A percentile compares a stretch with the other conserved stretches of the same genome.
Evolutionary conservation across 495 filamentous ascomycete species (phyloP).

Genomic region (Neurospora tetrasperma): DNA sequence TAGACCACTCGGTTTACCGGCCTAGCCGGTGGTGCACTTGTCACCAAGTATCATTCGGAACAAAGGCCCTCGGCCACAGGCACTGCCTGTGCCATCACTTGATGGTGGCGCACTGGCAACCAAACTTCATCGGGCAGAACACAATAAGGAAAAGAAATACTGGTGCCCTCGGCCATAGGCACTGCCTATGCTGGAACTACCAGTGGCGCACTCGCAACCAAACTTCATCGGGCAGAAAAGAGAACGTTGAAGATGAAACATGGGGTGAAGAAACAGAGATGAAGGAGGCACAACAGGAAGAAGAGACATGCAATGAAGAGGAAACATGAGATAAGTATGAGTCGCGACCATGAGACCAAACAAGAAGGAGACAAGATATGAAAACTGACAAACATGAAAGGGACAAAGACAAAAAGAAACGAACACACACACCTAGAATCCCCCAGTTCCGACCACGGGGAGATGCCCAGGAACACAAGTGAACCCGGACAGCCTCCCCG

Average conservation of each 20-base stretch:
- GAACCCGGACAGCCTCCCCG: background rate
- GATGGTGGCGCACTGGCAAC: background rate
- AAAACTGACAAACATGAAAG: background rate
- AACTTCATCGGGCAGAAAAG: background rate
- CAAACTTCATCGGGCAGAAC: background rate
- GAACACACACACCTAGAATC: background rate
- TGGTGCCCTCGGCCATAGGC: background rate
- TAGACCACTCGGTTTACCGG: background rate
- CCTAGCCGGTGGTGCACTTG: background rate
- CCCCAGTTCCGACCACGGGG: background rate
- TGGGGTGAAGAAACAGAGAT: background rate
- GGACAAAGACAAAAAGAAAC: background rate
- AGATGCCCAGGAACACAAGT: background rate
- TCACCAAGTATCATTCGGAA: background rate
- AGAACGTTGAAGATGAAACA: background rate
- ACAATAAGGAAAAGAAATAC: background rate
- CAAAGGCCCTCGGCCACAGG: background rate
- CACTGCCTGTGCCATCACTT: background rate
- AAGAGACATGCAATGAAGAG: background rate
- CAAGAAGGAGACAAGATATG: background rate
- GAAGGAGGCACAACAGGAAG: background rate
- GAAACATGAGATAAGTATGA: background rate
- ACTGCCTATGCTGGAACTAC: background rate
- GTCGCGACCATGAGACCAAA: background rate
- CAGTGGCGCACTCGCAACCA: background rate